These are phyloP conservation scores for Rhypophila decipiens DNA, from an alignment of 495 filamentous ascomycete species.

Conservation along the genomic window DNA sequence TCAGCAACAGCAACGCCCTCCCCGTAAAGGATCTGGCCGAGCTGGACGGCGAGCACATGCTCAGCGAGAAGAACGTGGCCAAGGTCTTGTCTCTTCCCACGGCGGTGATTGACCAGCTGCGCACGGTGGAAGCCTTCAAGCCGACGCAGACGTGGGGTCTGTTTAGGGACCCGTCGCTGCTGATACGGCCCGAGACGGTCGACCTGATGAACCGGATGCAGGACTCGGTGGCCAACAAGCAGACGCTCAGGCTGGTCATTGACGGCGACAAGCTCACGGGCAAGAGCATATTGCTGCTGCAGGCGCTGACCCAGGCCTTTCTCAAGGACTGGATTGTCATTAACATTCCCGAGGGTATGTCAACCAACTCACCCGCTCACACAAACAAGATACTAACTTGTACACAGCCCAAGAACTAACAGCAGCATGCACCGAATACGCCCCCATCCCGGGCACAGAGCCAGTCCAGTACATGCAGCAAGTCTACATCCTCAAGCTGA, in stretches of 20 bases:
- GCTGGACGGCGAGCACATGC: constrained; percentile 49
- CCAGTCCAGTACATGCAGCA: constrained; percentile 68
- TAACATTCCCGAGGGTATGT: constrained; percentile 81
- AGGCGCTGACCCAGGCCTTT: constrained; percentile 77
- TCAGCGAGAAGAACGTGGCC: constrained; percentile 50
- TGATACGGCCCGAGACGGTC: constrained; percentile 70
- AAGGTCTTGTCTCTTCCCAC: constrained; percentile 63
- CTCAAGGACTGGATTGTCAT: constrained; percentile 84
- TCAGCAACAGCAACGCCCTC: constrained; percentile 90
- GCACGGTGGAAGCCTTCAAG: constrained; percentile 83
- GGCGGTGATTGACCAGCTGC: constrained; percentile 68
- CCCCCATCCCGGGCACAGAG: constrained; percentile 50
- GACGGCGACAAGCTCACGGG: constrained; percentile 67
- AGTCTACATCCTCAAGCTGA: constrained; percentile 62
- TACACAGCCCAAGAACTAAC: constrained; percentile 71
- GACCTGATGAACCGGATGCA: constrained; percentile 59
- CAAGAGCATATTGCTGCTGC: constrained; percentile 79
- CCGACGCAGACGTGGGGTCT: constrained; percentile 80
- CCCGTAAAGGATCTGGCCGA: constrained; percentile 59
- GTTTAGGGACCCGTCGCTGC: constrained; percentile 70
- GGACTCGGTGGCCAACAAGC: constrained; percentile 44
- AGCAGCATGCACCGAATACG: constrained; percentile 71
- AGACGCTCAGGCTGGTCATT: constrained; percentile 60
- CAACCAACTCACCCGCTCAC: not conserved
- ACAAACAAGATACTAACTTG: constrained; percentile 5